A percentile compares a stretch with the other conserved stretches of the same genome.
phyloP scores from a whole-genome alignment of 2,329 filamentous ascomycete genomes.

The Cyclaneusma minus region DNA sequence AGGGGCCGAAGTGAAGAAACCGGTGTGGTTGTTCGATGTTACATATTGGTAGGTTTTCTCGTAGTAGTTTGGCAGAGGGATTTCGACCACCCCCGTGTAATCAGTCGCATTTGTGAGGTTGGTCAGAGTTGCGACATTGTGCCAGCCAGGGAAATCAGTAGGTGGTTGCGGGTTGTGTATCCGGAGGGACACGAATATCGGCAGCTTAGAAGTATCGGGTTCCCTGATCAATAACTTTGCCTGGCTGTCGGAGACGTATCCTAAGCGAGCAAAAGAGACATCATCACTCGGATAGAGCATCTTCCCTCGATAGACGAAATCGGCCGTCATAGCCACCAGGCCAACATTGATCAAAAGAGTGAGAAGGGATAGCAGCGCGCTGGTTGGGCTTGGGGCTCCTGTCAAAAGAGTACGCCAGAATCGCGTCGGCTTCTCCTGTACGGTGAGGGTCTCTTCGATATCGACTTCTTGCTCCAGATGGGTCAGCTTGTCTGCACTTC shows the following conservation, averaged over 20 bases:
- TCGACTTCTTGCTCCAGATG: conserved; percentile 36
- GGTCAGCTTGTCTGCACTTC: conserved; percentile 16
- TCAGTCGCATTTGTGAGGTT: conserved; percentile 64
- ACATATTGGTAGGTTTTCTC: conserved; percentile 70
- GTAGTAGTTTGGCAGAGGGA: conserved; percentile 47
- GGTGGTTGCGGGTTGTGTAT: conserved; percentile 33
- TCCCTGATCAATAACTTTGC: conserved; percentile 78
- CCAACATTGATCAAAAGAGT: conserved; percentile 59
- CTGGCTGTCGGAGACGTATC: conserved; percentile 67
- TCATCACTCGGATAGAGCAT: conserved; percentile 56
- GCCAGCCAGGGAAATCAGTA: conserved; percentile 47
- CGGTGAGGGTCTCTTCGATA: conserved; percentile 44
- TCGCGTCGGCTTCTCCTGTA: conserved; percentile 39
- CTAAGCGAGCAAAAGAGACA: conserved; percentile 72
- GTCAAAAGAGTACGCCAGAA: conserved; percentile 53
- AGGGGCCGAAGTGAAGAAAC: conserved; percentile 67
- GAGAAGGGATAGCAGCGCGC: conserved; percentile 44
- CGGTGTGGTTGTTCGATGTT: conserved; percentile 74
- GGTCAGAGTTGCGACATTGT: conserved; percentile 45
- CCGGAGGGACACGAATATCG: conserved; percentile 55
- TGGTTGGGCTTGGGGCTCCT: conserved; percentile 62
- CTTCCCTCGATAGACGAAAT: conserved; percentile 63
- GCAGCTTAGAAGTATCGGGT: conserved; percentile 59
- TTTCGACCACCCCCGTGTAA: conserved; percentile 56
- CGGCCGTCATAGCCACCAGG: conserved; percentile 54